These are phyloP conservation scores for Haemoproteus tartakovskyi DNA, from an alignment of 169 alveolate genomes.

Conservation along the genomic window DNA sequence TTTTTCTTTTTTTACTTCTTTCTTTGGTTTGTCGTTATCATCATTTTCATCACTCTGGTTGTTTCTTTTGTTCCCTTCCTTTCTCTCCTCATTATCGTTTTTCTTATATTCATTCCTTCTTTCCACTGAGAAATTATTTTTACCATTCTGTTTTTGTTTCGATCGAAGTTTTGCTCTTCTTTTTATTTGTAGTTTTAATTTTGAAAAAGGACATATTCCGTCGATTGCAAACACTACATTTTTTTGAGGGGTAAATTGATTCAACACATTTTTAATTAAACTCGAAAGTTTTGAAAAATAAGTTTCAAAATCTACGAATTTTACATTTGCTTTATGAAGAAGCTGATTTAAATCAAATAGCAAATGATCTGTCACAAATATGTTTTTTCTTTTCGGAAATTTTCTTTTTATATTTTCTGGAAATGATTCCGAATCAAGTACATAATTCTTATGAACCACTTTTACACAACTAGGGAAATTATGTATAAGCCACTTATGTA, in stretches of 20 bases:
- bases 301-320: conserved; percentile 19
- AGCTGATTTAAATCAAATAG: conserved; percentile 72
- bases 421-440: conserved; percentile 1
- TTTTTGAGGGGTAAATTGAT: conserved; percentile 45
- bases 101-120: too few relatives aligned
- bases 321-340: conserved; percentile 69
- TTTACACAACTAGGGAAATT: conserved; percentile 69
- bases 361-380: conserved; percentile 47
- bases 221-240: conserved; percentile 70
- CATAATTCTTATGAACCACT: conserved; percentile 12
- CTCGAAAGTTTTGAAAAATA: conserved; percentile 57
- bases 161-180: conserved; percentile 44
- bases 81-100: too few relatives aligned
- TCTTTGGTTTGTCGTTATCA: not conserved
- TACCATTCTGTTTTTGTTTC: not conserved
- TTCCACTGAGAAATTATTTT: too few relatives aligned
- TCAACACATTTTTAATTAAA: conserved; percentile 52
- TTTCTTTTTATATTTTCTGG: not conserved
- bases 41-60: not conserved
- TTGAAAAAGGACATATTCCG: conserved; percentile 74
- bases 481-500: conserved; percentile 67
- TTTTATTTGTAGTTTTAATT: conserved; percentile 58
- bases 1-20: too few relatives aligned
- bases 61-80: too few relatives aligned
- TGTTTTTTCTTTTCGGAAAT: too few relatives aligned